Conservation (phyloP, 176 grass and related monocot genomes). For the Ensete glaucum region DNA sequence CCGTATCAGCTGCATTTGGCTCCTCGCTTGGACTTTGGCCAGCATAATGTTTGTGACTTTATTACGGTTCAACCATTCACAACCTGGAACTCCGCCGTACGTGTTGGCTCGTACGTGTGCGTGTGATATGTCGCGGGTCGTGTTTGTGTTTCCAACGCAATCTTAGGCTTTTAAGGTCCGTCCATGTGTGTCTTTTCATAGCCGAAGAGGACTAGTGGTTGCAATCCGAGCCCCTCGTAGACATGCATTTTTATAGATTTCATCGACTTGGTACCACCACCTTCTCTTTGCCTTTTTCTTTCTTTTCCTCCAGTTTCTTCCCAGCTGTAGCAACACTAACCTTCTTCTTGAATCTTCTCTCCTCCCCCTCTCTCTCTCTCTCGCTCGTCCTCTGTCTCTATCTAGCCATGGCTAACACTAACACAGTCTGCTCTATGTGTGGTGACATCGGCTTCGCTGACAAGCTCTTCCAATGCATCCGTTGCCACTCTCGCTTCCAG, state of each 20-base stretch:
- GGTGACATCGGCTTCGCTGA: slow-evolving; percentile 96
- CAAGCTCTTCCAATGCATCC: slow-evolving; percentile 83
- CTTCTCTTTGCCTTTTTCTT: slow-evolving; percentile 5
- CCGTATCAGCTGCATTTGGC: too few relatives aligned
- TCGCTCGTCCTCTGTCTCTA: slow-evolving; percentile 18
- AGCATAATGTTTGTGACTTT: too few relatives aligned
- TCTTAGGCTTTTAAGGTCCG: neutral
- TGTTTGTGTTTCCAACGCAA: neutral
- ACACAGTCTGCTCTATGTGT: slow-evolving; percentile 84
- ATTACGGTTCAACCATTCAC: too few relatives aligned
- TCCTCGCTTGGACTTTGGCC: too few relatives aligned
- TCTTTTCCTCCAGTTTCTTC: neutral
- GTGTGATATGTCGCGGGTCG: neutral
- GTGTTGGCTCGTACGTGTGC: too few relatives aligned
- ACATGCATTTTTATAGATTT: neutral
- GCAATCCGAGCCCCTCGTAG: neutral
- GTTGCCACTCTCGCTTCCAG: slow-evolving; percentile 78
- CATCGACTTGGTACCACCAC: neutral
- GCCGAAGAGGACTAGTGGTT: neutral
- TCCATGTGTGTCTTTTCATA: neutral
- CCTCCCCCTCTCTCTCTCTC: neutral
- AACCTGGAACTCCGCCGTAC: too few relatives aligned
- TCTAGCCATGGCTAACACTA: slow-evolving; percentile 17
- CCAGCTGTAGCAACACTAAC: neutral
- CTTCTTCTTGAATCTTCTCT: neutral